These are phyloP conservation scores for Cubamyces lactineus DNA, from an alignment of 768 basidiomycete genomes.

Conservation along the genomic window DNA sequence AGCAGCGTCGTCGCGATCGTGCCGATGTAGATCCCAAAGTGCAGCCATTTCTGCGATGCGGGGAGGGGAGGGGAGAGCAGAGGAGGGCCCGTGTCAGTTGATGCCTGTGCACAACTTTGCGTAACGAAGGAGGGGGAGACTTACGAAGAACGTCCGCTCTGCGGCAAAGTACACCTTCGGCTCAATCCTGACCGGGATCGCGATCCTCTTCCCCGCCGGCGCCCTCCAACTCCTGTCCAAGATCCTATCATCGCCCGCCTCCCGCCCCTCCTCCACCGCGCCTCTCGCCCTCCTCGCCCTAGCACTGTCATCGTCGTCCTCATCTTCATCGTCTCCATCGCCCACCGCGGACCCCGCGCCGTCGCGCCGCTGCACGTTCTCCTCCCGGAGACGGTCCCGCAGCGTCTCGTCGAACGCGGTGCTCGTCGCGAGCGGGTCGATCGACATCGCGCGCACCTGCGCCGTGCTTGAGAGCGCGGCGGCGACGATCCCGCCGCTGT, in stretches of 20 bases:
- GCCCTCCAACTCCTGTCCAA: conserved; percentile 74
- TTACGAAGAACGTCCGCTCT: conserved; percentile 90
- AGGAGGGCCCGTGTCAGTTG: not conserved
- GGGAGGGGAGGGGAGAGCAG: not conserved
- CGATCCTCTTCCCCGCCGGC: conserved; percentile 84
- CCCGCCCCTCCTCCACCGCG: conserved; percentile 10
- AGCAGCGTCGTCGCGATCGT: conserved; percentile 88
- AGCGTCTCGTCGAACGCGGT: conserved; percentile 84
- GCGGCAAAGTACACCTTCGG: conserved; percentile 98
- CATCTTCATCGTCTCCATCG: conserved; percentile 38
- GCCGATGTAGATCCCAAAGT: conserved; percentile 84
- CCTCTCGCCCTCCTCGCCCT: conserved; percentile 37
- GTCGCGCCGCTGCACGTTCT: conserved; percentile 47
- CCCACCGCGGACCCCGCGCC: conserved; percentile 34
- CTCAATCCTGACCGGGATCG: conserved; percentile 94
- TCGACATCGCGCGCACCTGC: conserved; percentile 51
- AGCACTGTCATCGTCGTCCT: conserved; percentile 46
- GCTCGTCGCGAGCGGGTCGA: conserved; percentile 86
- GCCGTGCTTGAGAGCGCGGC: conserved; percentile 23
- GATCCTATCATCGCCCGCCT: conserved; percentile 50
- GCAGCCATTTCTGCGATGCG: conserved; percentile 77
- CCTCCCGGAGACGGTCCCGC: conserved; percentile 61
- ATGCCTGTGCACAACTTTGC: not conserved
- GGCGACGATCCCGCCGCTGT: conserved; percentile 12
- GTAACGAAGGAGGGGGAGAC: conserved; percentile 31